Evolutionary conservation across 441 rosid species (phyloP), one percentile per base, ranked within the genome.

Genomic region (Jatropha multifida): DNA sequence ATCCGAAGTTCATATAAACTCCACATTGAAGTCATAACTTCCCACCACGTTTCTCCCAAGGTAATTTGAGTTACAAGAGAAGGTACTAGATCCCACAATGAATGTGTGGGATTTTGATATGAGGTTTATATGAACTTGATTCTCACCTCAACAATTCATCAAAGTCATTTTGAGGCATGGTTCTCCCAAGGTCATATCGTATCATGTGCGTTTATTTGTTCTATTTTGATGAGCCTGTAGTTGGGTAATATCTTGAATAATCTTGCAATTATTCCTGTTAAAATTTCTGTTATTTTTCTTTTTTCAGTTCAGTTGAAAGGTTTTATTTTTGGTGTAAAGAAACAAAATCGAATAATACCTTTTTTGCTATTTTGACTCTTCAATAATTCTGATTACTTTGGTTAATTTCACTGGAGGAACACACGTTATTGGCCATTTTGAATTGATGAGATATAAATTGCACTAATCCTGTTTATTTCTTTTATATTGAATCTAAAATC

Each of bases 271-370:
- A 14, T 54, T 54, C 59, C 9, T 54, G 61, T 69, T 54, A 6
- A 69, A 37, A 4, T 10, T n/a, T 38, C 51, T 6, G 5, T 7
- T 37, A 17, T 46, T 40, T n/a, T 27, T 27, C 32, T 27, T 27
- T 27, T 27, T 37, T 70, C 49, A 14, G 9, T 70, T 70, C 11
- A 42, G 77, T 66, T 65, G 15, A 15, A 54, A 65, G 26, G 63
- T 65, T 40, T 40, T 55, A 62, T 65, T 65, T 23, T 13, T 44
- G 18, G 52, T 8, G 7, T 27, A 65, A 44, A 59, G 23, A 48
- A 44, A n/a, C 6, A 32, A 0, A 7, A 6, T 62, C 7, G 9
- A 46, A 63, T 62, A 44, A 23, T 54, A 26, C 17, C 51, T 74
- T 49, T 4, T 49, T 41, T 10, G 17, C 41, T 14, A 32, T 26